Percentiles rank a stretch among this genome's conserved stretches.
phyloP scores from a whole-genome alignment of 2,329 filamentous ascomycete species.

The Pseudogymnoascus sp. region DNA sequence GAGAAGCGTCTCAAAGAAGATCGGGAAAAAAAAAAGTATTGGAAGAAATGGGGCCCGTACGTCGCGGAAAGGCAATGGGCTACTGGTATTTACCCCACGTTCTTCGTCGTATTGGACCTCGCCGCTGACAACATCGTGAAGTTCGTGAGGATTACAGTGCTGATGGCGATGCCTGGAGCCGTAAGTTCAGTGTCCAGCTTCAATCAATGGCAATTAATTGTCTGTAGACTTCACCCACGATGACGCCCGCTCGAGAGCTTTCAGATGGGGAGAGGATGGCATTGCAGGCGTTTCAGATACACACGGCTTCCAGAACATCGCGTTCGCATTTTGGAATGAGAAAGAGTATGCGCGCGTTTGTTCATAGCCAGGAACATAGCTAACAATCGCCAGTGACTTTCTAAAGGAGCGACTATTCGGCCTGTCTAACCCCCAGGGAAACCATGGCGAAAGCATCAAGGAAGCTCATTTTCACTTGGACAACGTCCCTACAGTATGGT shows the following conservation, averaged over 20 bases:
- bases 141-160: slow-evolving; percentile 87
- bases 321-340: slow-evolving; percentile 96
- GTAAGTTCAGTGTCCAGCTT: slow-evolving; percentile 45
- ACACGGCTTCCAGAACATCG: slow-evolving; percentile 84
- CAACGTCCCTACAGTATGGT: slow-evolving; percentile 59
- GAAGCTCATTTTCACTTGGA: slow-evolving; percentile 95
- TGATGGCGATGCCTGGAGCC: slow-evolving; percentile 91
- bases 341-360: slow-evolving; percentile 60
- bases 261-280: slow-evolving; percentile 93
- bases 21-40: slow-evolving; percentile 75
- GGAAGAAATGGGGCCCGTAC: slow-evolving; percentile 98
- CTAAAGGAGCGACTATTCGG: slow-evolving; percentile 94
- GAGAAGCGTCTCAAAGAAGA: slow-evolving; percentile 86
- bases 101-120: background rate
- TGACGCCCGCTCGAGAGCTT: slow-evolving; percentile 77
- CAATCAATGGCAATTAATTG: slow-evolving; percentile 20
- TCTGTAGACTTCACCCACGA: slow-evolving; percentile 82
- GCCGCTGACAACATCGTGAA: slow-evolving; percentile 29
- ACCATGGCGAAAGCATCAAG: slow-evolving; percentile 95
- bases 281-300: slow-evolving; percentile 93
- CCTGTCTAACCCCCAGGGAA: slow-evolving; percentile 90
- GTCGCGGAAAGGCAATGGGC: slow-evolving; percentile 93
- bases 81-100: slow-evolving; percentile 50
- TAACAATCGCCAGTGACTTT: slow-evolving; percentile 59
- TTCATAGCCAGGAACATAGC: slow-evolving; percentile 17